Conservation (phyloP, 2,329 filamentous ascomycete species). For the Calonectria pteridis region DNA sequence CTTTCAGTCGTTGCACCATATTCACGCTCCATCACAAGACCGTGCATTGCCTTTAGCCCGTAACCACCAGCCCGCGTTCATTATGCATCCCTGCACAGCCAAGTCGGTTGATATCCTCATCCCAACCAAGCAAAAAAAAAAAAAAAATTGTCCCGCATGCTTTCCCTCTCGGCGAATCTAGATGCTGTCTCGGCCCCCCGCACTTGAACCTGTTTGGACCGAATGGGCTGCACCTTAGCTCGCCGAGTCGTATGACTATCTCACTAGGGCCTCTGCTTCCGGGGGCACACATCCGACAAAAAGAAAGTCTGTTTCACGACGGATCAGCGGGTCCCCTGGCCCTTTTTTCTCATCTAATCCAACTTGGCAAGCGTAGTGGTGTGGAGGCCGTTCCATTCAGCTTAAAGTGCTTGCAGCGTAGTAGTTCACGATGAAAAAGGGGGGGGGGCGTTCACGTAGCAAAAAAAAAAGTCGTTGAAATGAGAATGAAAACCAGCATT, state of each 20-base stretch:
- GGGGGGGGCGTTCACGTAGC: background rate
- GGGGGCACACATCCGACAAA: conserved; percentile 35
- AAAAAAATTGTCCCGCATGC: background rate
- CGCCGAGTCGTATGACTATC: conserved; percentile 38
- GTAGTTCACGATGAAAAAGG: conserved; percentile 21
- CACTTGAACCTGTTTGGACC: conserved; percentile 29
- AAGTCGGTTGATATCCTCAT: conserved; percentile 17
- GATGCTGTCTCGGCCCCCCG: conserved; percentile 24
- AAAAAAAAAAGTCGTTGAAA: background rate
- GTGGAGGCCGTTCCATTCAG: conserved; percentile 16
- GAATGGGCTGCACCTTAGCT: conserved; percentile 32
- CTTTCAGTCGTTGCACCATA: conserved; percentile 35
- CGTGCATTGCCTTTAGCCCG: conserved; percentile 39
- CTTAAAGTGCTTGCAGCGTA: background rate
- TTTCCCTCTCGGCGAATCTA: conserved; percentile 23
- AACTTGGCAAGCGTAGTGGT: conserved; percentile 30
- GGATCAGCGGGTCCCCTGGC: conserved; percentile 12
- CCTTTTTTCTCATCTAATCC: conserved; percentile 2
- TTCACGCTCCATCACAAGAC: conserved; percentile 41
- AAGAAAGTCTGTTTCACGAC: conserved; percentile 38
- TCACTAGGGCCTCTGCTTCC: background rate
- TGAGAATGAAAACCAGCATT: conserved; percentile 26
- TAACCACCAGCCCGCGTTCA: conserved; percentile 25
- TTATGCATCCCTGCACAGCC: conserved; percentile 27
- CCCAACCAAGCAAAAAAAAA: conserved; percentile 14